Evolutionary conservation across 768 basidiomycete species (phyloP).

Genomic region (Gelatoporia subvermispora): DNA sequence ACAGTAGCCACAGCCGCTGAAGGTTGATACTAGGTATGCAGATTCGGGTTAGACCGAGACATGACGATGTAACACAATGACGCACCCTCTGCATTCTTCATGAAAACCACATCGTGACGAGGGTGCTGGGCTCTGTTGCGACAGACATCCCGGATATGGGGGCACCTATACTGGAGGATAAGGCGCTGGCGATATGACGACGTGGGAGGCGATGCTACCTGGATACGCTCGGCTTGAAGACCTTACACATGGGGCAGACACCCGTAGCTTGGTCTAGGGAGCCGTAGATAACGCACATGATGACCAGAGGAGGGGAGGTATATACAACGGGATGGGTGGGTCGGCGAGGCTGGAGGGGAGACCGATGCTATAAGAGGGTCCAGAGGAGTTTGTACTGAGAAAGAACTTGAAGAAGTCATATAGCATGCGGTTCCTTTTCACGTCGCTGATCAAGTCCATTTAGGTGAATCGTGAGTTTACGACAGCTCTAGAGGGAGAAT

Average conservation of each 20-base stretch:
- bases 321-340: conserved; percentile 15
- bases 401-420: conserved; percentile 30
- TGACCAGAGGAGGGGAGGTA: conserved; percentile 20
- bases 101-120: conserved; percentile 68
- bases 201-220: conserved; percentile 36
- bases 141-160: conserved; percentile 71
- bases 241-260: conserved; percentile 82
- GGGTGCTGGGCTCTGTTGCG: conserved; percentile 72
- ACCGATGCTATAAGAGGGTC: conserved; percentile 24
- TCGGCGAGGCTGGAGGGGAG: conserved; percentile 14
- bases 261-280: conserved; percentile 63
- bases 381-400: conserved; percentile 36
- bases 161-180: conserved; percentile 49
- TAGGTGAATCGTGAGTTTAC: conserved; percentile 24
- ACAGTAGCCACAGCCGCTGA: conserved; percentile 88
- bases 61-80: conserved; percentile 9
- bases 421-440: conserved; percentile 34
- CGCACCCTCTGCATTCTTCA: conserved; percentile 86
- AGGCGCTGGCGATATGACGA: conserved; percentile 17
- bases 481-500: conserved; percentile 18
- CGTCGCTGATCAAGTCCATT: conserved; percentile 36
- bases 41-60: conserved; percentile 13
- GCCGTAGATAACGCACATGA: conserved; percentile 72
- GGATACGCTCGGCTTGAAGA: conserved; percentile 56
- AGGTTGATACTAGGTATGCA: conserved; percentile 54